These are phyloP conservation scores for Boletus eberwhitei DNA, from an alignment of 768 basidiomycete genomes.

Conservation along the genomic window DNA sequence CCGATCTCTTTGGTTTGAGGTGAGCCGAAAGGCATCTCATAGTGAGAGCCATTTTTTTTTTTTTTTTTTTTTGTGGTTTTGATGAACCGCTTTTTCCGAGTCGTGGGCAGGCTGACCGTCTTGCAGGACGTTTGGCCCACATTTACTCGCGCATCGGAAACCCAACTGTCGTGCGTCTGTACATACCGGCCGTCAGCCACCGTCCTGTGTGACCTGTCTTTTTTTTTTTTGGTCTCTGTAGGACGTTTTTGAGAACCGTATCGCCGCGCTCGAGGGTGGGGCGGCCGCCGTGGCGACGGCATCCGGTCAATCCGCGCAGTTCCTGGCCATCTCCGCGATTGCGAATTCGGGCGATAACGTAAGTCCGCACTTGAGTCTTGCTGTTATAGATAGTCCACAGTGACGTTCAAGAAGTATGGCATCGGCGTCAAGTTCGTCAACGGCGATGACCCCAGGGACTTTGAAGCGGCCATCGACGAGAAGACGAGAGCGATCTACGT, in stretches of 20 bases:
- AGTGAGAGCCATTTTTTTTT: no score
- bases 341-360: slow-evolving; percentile 59
- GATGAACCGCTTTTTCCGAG: neutral
- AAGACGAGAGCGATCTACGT: slow-evolving; percentile 58
- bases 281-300: slow-evolving; percentile 53
- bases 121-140: slow-evolving; percentile 40
- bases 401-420: slow-evolving; percentile 52
- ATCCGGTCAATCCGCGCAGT: slow-evolving; percentile 62
- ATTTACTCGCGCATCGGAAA: slow-evolving; percentile 56
- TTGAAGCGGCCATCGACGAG: slow-evolving; percentile 53
- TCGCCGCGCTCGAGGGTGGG: slow-evolving; percentile 64
- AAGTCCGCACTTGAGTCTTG: slow-evolving; percentile 9
- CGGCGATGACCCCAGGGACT: slow-evolving; percentile 43
- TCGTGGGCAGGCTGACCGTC: neutral
- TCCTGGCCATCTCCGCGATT: slow-evolving; percentile 53
- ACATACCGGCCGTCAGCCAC: neutral
- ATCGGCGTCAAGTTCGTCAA: slow-evolving; percentile 55
- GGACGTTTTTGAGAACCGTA: slow-evolving; percentile 65
- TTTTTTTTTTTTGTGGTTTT: neutral
- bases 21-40: slow-evolving; percentile 5
- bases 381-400: slow-evolving; percentile 24
- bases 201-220: neutral
- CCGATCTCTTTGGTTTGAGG: slow-evolving; percentile 50
- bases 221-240: slow-evolving; percentile 7
- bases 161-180: slow-evolving; percentile 48